Evolutionary conservation across 768 basidiomycete genomes (phyloP).

Genomic region (Cantharellus anzutake): DNA sequence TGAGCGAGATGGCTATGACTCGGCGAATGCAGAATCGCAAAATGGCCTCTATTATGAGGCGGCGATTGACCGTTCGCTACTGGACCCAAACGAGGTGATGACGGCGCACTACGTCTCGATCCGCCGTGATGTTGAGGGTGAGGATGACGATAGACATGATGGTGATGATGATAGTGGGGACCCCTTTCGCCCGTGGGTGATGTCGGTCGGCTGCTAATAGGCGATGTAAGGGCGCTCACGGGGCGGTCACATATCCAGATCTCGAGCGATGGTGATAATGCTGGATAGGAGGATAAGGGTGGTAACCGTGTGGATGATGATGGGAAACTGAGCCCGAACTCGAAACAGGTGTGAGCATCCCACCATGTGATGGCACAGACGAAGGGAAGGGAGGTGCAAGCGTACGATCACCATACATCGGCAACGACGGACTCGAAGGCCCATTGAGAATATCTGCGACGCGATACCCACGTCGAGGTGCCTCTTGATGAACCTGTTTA

Average conservation of each 20-base stretch:
- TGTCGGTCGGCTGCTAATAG: background rate
- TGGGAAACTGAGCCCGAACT: background rate
- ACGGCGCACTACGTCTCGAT: conserved; percentile 10
- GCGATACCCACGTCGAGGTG: background rate
- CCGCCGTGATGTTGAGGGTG: conserved; percentile 8
- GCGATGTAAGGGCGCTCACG: background rate
- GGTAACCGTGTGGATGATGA: background rate
- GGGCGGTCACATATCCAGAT: background rate
- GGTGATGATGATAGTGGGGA: background rate
- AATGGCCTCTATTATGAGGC: conserved; percentile 8
- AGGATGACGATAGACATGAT: background rate
- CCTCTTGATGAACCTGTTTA: background rate
- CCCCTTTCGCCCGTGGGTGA: background rate
- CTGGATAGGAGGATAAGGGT: background rate
- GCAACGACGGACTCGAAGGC: background rate
- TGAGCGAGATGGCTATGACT: conserved; percentile 53
- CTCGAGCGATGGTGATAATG: background rate
- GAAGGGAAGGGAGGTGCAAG: background rate
- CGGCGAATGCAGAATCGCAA: conserved; percentile 7
- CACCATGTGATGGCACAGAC: background rate
- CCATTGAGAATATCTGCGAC: background rate
- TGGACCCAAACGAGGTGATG: conserved; percentile 12
- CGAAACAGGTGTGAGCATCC: background rate
- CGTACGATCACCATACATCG: background rate
- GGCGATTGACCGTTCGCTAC: conserved; percentile 8